phyloP scores from a whole-genome alignment of 176 grass and related monocot genomes.

The Triticum monococcum region DNA sequence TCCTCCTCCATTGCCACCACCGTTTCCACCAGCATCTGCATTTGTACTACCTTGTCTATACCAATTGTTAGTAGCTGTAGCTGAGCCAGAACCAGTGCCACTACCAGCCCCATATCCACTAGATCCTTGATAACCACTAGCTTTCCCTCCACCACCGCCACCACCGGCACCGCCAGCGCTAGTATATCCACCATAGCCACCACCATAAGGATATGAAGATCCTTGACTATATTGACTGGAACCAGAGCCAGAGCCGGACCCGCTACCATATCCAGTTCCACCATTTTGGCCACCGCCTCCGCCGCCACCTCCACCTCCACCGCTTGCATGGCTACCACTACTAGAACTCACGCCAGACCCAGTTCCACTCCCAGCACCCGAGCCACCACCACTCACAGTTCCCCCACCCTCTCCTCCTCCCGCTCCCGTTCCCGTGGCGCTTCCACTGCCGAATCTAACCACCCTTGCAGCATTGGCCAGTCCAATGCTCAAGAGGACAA shows the following conservation, averaged over 20 bases:
- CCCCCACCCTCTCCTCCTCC: not conserved
- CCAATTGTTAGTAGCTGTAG: too few species aligned
- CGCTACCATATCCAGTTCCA: not conserved
- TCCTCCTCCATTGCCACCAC: too few species aligned
- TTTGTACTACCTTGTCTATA: too few species aligned
- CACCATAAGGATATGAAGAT: not conserved
- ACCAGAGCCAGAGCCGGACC: not conserved
- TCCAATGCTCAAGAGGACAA: slow-evolving; percentile 35
- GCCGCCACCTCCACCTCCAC: not conserved
- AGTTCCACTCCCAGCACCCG: not conserved
- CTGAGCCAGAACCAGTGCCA: too few species aligned
- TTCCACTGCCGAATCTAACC: not conserved
- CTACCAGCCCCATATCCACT: too few species aligned
- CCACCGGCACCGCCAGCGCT: not conserved
- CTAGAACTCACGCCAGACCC: not conserved
- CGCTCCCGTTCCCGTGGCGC: not conserved
- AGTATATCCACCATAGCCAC: not conserved
- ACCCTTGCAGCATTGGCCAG: not conserved
- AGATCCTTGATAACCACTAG: too few species aligned
- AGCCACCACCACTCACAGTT: not conserved
- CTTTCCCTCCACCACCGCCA: not conserved
- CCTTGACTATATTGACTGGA: too few species aligned
- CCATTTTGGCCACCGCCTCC: not conserved
- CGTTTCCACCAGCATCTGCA: too few species aligned
- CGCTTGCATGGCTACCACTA: not conserved